phyloP scores from a whole-genome alignment of 2,329 filamentous ascomycete species.

The Ophiosphaerella herpotricha region DNA sequence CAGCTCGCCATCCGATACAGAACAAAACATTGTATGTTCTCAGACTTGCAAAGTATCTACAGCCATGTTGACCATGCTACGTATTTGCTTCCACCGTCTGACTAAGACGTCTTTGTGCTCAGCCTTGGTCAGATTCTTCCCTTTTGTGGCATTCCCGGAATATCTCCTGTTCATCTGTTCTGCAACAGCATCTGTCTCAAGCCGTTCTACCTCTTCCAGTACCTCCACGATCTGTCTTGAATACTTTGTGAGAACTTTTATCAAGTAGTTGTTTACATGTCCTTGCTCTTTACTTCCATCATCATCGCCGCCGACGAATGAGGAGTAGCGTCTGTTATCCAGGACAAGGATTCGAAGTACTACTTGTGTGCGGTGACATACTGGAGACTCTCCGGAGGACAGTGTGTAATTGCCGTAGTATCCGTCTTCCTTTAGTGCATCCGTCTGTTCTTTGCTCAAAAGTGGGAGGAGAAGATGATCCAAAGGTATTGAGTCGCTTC shows the following conservation, averaged over 20 bases:
- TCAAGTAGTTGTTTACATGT: constrained; percentile 46
- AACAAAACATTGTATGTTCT: background rate
- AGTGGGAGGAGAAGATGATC: constrained; percentile 49
- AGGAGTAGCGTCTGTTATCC: constrained; percentile 33
- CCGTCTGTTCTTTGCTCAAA: constrained; percentile 36
- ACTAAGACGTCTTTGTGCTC: constrained; percentile 30
- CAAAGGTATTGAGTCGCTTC: constrained; percentile 48
- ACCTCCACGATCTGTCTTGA: constrained; percentile 33
- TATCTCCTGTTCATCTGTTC: background rate
- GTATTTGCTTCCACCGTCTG: constrained; percentile 48
- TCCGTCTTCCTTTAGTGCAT: constrained; percentile 48
- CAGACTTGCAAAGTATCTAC: constrained; percentile 9
- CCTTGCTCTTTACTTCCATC: constrained; percentile 42
- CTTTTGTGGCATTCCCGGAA: background rate
- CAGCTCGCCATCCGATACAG: too few species aligned
- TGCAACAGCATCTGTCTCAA: constrained; percentile 18
- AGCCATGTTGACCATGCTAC: constrained; percentile 23
- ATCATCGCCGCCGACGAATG: constrained; percentile 38
- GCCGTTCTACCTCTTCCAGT: constrained; percentile 29
- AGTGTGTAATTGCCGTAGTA: constrained; percentile 46
- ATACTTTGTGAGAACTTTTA: constrained; percentile 35
- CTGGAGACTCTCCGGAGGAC: constrained; percentile 25
- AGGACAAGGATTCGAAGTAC: constrained; percentile 46
- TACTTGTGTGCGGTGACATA: constrained; percentile 54
- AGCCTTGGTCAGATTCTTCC: background rate